These are phyloP conservation scores for Alternaria triticimaculans DNA, from an alignment of 2,329 filamentous ascomycete species.

Conservation along the genomic window DNA sequence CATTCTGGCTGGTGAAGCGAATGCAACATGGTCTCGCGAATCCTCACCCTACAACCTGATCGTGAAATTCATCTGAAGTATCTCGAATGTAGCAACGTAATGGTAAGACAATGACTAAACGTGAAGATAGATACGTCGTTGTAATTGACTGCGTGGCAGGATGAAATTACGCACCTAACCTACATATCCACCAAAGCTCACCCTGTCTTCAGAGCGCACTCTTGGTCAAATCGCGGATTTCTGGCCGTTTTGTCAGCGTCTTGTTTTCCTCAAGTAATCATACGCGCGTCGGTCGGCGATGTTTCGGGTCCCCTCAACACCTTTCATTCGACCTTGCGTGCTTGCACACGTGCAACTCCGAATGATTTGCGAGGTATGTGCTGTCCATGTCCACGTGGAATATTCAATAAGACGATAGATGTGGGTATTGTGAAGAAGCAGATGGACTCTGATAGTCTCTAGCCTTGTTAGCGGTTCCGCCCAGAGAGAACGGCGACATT, in stretches of 20 bases:
- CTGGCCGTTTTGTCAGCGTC: not conserved
- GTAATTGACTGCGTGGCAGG: not conserved
- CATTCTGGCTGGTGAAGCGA: not conserved
- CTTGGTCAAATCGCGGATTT: not conserved
- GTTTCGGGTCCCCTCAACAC: not conserved
- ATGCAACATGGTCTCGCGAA: not conserved
- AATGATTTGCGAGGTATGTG: not conserved
- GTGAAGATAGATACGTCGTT: not conserved
- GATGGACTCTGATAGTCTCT: not conserved
- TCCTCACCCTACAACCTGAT: not conserved
- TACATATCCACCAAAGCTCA: not conserved
- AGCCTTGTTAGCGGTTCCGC: not conserved
- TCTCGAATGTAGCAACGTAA: not conserved
- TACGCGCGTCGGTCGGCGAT: not conserved
- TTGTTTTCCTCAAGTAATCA: not conserved
- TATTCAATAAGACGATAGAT: not conserved
- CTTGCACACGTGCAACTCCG: not conserved
- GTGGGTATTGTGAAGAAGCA: not conserved
- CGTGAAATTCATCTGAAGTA: not conserved
- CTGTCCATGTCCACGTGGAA: not conserved
- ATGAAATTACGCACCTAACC: not conserved
- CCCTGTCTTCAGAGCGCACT: not conserved
- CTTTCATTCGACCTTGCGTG: not conserved
- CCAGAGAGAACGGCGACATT: not conserved
- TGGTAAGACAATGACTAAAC: not conserved